Percentiles rank a stretch among this genome's conserved stretches.
phyloP scores from a whole-genome alignment of 768 basidiomycete genomes.

The Serendipita sp. region DNA sequence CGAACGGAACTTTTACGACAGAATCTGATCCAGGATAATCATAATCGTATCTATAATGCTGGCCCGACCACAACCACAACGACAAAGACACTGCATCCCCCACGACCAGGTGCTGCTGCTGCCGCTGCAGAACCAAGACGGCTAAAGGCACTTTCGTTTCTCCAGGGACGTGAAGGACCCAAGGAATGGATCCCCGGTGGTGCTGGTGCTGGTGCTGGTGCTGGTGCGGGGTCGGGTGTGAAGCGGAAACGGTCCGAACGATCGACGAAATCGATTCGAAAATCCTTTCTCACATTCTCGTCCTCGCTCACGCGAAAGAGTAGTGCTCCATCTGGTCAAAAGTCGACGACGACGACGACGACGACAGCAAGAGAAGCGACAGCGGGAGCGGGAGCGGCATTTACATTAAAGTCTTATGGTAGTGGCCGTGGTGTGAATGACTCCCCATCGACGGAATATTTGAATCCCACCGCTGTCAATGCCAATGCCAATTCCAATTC shows the following conservation, averaged over 20 bases:
- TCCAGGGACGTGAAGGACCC: background rate
- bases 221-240: background rate
- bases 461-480: background rate
- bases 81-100: too few species aligned
- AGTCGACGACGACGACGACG: background rate
- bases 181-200: background rate
- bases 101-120: too few species aligned
- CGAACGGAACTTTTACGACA: background rate
- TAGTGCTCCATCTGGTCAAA: background rate
- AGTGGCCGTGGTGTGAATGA: background rate
- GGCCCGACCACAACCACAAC: too few species aligned
- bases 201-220: background rate
- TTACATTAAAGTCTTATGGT: background rate
- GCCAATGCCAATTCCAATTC: background rate
- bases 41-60: too few species aligned
- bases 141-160: background rate
- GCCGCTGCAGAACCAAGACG: background rate
- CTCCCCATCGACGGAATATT: background rate
- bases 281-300: background rate
- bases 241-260: background rate
- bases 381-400: too few species aligned
- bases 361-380: background rate
- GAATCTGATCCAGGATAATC: too few species aligned
- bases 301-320: background rate
- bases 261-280: background rate